Conservation (phyloP, 345 rosid genomes). For the Clarkia xantiana region DNA sequence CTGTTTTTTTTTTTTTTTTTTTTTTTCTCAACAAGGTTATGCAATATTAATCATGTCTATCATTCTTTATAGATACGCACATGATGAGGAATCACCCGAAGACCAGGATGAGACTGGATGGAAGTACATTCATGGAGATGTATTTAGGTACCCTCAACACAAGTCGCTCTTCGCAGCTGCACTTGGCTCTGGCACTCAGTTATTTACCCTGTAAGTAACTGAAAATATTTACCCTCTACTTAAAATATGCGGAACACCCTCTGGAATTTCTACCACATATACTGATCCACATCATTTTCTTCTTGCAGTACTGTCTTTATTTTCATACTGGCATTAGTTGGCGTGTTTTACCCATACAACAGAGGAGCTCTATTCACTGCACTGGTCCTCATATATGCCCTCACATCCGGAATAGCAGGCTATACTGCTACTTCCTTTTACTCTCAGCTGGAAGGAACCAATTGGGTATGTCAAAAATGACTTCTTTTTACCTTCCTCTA, state of each 20-base stretch:
- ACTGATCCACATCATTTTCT: not conserved
- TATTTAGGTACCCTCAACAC: conserved; percentile 29
- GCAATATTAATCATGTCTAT: not conserved
- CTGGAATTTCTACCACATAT: not conserved
- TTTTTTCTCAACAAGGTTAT: not conserved
- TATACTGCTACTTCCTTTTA: conserved; percentile 31
- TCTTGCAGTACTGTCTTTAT: conserved; percentile 27
- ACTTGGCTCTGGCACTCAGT: conserved; percentile 36
- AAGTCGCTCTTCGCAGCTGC: conserved; percentile 33
- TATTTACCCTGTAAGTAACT: conserved; percentile 31
- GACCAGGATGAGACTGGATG: conserved; percentile 43
- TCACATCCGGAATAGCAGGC: conserved; percentile 41
- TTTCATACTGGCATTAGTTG: conserved; percentile 32
- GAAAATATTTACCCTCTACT: not conserved
- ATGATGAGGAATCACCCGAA: conserved; percentile 35
- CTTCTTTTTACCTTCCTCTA: not conserved
- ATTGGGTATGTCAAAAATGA: conserved; percentile 21
- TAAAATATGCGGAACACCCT: not conserved
- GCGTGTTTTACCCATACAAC: conserved; percentile 39
- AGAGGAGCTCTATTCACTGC: conserved; percentile 39
- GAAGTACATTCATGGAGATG: conserved; percentile 40
- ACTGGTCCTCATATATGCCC: conserved; percentile 34
- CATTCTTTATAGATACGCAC: conserved; percentile 20
- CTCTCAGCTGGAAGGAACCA: conserved; percentile 38
- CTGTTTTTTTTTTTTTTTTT: too few relatives aligned